Evolutionary conservation across 1,284 basidiomycete species (phyloP).

Genomic region (Boletus calvinii): DNA sequence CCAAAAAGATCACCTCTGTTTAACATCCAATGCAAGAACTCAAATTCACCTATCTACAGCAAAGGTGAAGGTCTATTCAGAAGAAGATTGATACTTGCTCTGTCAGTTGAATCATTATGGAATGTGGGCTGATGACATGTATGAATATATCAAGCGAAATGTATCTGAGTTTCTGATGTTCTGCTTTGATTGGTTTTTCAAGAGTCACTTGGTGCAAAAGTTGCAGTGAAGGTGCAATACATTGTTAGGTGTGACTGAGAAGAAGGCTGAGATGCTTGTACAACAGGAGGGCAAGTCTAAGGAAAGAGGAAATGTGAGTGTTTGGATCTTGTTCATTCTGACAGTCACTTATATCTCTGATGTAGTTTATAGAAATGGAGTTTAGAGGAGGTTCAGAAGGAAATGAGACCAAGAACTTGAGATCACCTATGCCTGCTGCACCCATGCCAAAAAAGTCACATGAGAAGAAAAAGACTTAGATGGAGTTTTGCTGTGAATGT

Average conservation of each 20-base stretch:
- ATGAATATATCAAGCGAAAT: slow-evolving; percentile 95
- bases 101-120: slow-evolving; percentile 92
- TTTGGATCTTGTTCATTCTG: neutral
- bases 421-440: slow-evolving; percentile 53
- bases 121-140: slow-evolving; percentile 88
- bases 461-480: slow-evolving; percentile 53
- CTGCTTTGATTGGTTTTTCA: slow-evolving; percentile 99
- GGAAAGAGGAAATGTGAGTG: slow-evolving; percentile 60
- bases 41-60: slow-evolving; percentile 91
- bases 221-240: slow-evolving; percentile 89
- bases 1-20: slow-evolving; percentile 80
- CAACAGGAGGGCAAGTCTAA: slow-evolving; percentile 68
- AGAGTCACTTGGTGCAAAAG: slow-evolving; percentile 90
- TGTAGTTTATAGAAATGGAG: slow-evolving; percentile 54
- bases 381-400: slow-evolving; percentile 62
- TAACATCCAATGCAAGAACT: slow-evolving; percentile 93
- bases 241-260: slow-evolving; percentile 87
- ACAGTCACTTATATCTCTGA: neutral
- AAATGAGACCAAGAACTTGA: slow-evolving; percentile 54
- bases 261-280: slow-evolving; percentile 72
- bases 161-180: slow-evolving; percentile 97
- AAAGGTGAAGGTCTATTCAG: slow-evolving; percentile 93
- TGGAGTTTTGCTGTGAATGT: neutral
- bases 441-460: slow-evolving; percentile 47
- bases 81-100: slow-evolving; percentile 95